These are phyloP conservation scores for Aspergillus costaricaensis DNA, from an alignment of 2,329 filamentous ascomycete genomes.

Conservation along the genomic window DNA sequence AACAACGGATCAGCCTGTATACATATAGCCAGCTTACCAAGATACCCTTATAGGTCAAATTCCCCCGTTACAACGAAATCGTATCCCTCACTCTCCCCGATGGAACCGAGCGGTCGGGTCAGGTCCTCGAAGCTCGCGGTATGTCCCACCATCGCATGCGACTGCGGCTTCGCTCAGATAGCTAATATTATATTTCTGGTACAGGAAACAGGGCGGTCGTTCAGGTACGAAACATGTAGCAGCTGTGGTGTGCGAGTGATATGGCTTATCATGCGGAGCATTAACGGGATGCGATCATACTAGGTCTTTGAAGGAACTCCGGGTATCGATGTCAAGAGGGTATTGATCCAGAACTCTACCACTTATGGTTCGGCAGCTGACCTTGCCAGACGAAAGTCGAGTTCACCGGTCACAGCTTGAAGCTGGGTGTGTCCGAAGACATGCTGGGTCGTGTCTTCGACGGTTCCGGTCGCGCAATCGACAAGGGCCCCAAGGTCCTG, in stretches of 20 bases:
- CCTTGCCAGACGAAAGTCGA: constrained; percentile 81
- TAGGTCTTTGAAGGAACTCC: constrained; percentile 97
- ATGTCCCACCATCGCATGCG: constrained; percentile 22
- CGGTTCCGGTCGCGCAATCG: constrained; percentile 94
- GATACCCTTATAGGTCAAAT: constrained; percentile 74
- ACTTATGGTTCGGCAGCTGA: constrained; percentile 13
- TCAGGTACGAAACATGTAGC: constrained; percentile 63
- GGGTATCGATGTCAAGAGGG: constrained; percentile 98
- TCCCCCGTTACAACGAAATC: constrained; percentile 96
- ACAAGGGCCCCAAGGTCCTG: constrained; percentile 97
- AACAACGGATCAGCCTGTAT: not conserved
- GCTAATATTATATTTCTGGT: constrained; percentile 21
- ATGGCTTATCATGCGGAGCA: constrained; percentile 12
- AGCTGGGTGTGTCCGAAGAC: constrained; percentile 98
- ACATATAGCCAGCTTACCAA: constrained; percentile 20
- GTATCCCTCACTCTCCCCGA: constrained; percentile 93
- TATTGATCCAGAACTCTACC: constrained; percentile 39
- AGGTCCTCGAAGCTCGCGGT: constrained; percentile 98
- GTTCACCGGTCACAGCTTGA: constrained; percentile 94
- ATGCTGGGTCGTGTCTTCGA: constrained; percentile 99
- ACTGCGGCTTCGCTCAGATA: not conserved
- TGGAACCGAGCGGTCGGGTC: constrained; percentile 88
- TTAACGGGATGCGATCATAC: constrained; percentile 29
- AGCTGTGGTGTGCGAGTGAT: constrained; percentile 10
- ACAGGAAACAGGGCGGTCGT: constrained; percentile 90